Evolutionary conservation across 139 green algal genomes (phyloP).

Genomic region (Tetradesmus lagerheimii): DNA sequence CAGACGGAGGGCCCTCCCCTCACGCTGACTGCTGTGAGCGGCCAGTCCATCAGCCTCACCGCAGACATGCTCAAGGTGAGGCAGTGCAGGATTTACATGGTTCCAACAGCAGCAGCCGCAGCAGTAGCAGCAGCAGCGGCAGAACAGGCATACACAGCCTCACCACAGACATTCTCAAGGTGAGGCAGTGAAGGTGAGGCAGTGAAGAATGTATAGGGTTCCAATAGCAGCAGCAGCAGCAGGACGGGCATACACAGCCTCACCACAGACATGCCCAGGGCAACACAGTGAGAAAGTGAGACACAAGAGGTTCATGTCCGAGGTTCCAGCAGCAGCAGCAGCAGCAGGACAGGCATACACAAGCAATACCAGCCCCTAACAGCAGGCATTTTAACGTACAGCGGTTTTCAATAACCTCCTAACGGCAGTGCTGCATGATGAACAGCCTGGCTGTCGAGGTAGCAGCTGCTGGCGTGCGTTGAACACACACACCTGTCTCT

Average conservation of each 20-base stretch:
- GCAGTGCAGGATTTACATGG: not conserved
- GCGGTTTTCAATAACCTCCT: too few relatives aligned
- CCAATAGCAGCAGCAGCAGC: not conserved
- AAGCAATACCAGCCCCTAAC: too few relatives aligned
- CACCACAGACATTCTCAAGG: constrained; percentile 48
- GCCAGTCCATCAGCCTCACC: constrained; percentile 47
- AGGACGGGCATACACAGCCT: constrained; percentile 34
- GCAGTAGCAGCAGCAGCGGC: not conserved
- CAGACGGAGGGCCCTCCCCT: constrained; percentile 38
- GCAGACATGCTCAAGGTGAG: constrained; percentile 51
- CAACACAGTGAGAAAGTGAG: too few relatives aligned
- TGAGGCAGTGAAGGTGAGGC: not conserved
- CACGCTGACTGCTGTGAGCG: constrained; percentile 45
- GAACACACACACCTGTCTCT: too few relatives aligned
- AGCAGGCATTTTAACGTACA: too few relatives aligned
- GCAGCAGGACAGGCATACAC: too few relatives aligned
- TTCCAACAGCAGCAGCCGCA: not conserved
- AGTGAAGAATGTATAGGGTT: too few relatives aligned
- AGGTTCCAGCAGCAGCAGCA: too few relatives aligned
- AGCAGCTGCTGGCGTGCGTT: too few relatives aligned
- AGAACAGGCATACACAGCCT: constrained; percentile 6
- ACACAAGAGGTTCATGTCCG: too few relatives aligned
- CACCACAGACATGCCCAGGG: constrained; percentile 47
- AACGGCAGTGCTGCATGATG: too few relatives aligned
- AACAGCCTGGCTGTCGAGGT: too few relatives aligned